These are phyloP conservation scores for Phyllosticta citriasiana DNA, from an alignment of 2,329 filamentous ascomycete species.

Conservation along the genomic window DNA sequence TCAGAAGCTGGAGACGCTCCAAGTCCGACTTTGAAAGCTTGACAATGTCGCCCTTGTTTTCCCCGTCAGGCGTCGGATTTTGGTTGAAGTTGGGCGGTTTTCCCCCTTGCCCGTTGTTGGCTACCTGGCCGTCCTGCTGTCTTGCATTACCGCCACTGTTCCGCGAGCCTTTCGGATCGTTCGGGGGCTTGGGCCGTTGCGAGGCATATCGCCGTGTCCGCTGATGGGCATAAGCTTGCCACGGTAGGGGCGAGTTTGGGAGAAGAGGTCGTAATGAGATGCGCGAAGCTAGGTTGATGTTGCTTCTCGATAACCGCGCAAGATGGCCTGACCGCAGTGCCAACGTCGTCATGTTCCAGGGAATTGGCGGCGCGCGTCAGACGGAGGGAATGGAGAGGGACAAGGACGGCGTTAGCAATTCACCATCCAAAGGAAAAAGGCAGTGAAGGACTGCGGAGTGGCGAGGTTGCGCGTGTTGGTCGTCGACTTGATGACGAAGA, in stretches of 20 bases:
- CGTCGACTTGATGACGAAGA: constrained; percentile 6
- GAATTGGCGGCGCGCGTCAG: constrained; percentile 9
- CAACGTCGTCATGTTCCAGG: constrained; percentile 53
- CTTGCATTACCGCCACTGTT: constrained; percentile 13
- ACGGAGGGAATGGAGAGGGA: constrained; percentile 9
- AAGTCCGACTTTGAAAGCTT: constrained; percentile 47
- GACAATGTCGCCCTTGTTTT: constrained; percentile 21
- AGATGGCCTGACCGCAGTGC: constrained; percentile 57
- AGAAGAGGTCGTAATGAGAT: constrained; percentile 32
- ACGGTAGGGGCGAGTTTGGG: not conserved
- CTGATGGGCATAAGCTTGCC: constrained; percentile 23
- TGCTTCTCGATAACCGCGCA: constrained; percentile 51
- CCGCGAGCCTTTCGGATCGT: constrained; percentile 11
- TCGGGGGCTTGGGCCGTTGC: constrained; percentile 20
- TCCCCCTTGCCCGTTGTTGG: constrained; percentile 26
- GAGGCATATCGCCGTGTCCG: constrained; percentile 35
- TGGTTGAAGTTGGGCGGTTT: constrained; percentile 15
- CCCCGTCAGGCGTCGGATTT: constrained; percentile 24
- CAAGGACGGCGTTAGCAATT: not conserved
- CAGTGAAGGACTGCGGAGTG: not conserved
- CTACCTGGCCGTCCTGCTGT: constrained; percentile 20
- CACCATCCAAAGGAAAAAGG: constrained; percentile 7
- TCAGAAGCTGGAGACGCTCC: constrained; percentile 46
- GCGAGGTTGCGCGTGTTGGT: not conserved
- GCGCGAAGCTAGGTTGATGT: constrained; percentile 40